phyloP scores from a whole-genome alignment of 2,329 filamentous ascomycete genomes.

The Plenodomus lindquistii region DNA sequence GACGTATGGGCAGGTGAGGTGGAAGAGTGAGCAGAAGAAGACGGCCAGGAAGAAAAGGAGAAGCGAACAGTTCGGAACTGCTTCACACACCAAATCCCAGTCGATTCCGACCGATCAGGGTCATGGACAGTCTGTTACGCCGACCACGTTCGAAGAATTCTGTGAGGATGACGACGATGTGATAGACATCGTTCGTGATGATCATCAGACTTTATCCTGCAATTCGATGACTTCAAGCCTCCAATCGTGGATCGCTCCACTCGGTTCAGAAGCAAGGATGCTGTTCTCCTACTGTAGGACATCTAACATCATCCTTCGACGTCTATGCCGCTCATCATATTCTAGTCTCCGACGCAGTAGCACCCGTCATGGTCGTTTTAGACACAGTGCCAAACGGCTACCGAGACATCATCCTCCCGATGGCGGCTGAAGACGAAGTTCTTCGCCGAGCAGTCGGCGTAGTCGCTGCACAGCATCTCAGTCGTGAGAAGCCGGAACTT shows the following conservation, averaged over 20 bases:
- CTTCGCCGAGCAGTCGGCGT: constrained; percentile 46
- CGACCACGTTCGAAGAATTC: neutral
- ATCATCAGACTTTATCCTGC: neutral
- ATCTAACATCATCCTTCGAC: neutral
- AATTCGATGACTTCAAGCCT: constrained; percentile 6
- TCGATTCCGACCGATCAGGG: neutral
- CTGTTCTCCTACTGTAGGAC: constrained; percentile 45
- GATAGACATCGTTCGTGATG: constrained; percentile 5
- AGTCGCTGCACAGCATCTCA: constrained; percentile 47
- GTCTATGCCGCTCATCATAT: neutral
- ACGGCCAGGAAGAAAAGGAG: neutral
- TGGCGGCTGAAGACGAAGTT: constrained; percentile 45
- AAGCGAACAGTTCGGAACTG: neutral
- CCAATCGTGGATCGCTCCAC: constrained; percentile 27
- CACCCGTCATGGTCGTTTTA: constrained; percentile 48
- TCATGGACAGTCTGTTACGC: neutral
- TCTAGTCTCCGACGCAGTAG: constrained; percentile 43
- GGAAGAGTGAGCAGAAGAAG: constrained; percentile 1
- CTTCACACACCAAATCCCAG: neutral
- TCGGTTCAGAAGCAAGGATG: constrained; percentile 37
- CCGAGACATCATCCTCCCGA: constrained; percentile 45
- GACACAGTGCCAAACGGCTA: constrained; percentile 46
- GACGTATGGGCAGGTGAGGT: constrained; percentile 1
- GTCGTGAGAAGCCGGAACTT: constrained; percentile 36
- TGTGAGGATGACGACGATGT: constrained; percentile 3